phyloP scores from a whole-genome alignment of 108 stramenopile species.

The Cyclostephanos tholiformis region DNA sequence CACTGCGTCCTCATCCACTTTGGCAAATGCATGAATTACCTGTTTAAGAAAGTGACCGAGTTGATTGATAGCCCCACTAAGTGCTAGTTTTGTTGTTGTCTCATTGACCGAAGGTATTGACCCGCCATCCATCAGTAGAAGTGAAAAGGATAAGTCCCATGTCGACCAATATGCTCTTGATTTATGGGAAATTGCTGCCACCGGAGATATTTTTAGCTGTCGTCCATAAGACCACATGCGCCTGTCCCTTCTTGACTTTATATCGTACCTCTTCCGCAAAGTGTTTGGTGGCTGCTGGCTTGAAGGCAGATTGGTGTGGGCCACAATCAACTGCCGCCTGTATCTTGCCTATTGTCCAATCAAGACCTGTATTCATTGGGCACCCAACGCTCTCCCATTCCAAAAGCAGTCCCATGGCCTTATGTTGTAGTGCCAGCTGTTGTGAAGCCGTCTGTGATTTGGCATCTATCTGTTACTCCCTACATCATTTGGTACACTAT shows the following conservation, averaged over 20 bases:
- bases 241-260: not conserved
- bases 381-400: too few species aligned
- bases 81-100: not conserved
- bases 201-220: too few species aligned
- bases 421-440: too few species aligned
- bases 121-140: not conserved
- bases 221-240: not conserved
- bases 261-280: not conserved
- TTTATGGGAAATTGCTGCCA: too few species aligned
- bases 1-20: not conserved
- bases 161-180: not conserved
- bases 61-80: not conserved
- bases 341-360: not conserved
- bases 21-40: not conserved
- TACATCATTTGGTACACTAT: too few species aligned
- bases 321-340: not conserved
- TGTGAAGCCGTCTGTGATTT: too few species aligned
- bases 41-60: not conserved
- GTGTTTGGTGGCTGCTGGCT: not conserved
- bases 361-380: too few species aligned
- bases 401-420: too few species aligned
- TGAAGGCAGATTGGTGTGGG: not conserved
- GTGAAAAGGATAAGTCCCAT: not conserved
- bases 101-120: not conserved
- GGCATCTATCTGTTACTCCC: too few species aligned